A percentile compares a stretch with the other conserved stretches of the same genome.
These are phyloP conservation scores for Daldinia childiae DNA, from an alignment of 495 filamentous ascomycete genomes.

Conservation along the genomic window DNA sequence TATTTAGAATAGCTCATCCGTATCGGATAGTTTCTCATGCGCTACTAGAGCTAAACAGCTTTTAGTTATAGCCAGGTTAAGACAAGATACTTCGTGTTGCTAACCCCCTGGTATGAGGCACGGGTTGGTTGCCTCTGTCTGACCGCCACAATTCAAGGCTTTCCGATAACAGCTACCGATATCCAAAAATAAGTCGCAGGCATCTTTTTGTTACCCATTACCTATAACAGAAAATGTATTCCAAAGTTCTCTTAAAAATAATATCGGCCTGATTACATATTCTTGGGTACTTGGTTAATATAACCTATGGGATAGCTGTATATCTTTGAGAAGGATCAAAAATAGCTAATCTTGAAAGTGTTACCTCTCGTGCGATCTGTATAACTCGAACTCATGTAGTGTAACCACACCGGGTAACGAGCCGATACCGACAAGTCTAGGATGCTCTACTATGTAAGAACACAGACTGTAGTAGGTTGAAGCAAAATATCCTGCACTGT, in stretches of 20 bases:
- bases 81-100: not conserved
- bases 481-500: not conserved
- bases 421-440: not conserved
- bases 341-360: not conserved
- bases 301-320: not conserved
- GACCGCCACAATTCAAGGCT: not conserved
- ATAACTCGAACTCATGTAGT: not conserved
- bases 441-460: not conserved
- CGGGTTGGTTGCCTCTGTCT: not conserved
- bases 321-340: not conserved
- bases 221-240: not conserved
- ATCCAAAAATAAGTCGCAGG: not conserved
- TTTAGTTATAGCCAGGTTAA: not conserved
- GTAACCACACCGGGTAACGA: not conserved
- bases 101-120: not conserved
- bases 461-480: not conserved
- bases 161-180: not conserved
- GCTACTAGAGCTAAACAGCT: not conserved
- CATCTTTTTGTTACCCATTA: not conserved
- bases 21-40: not conserved
- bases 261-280: not conserved
- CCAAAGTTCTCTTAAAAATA: not conserved
- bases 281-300: not conserved
- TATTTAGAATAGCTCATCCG: not conserved
- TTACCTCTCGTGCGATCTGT: not conserved